A percentile compares a stretch with the other conserved stretches of the same genome.
Conservation (phyloP, 148 eudicot species). For the Linanthus parryae region DNA sequence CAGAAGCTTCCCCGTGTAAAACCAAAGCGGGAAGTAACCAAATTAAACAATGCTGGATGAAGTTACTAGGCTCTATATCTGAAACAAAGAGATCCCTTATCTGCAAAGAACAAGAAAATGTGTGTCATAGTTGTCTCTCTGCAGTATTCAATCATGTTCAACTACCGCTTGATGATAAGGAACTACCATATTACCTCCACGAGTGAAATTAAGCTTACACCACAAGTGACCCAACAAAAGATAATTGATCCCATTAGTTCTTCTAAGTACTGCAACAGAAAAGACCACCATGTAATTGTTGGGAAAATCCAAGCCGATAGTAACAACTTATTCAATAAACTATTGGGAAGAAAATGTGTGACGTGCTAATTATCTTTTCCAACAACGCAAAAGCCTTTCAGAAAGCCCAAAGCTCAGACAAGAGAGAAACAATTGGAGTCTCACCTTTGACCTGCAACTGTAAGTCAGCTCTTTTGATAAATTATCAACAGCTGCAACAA, state of each 20-base stretch:
- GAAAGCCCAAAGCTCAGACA: background rate
- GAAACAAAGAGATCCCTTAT: constrained; percentile 72
- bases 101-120: constrained; percentile 34
- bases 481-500: constrained; percentile 63
- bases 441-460: constrained; percentile 67
- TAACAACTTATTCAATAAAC: no score
- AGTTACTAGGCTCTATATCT: constrained; percentile 63
- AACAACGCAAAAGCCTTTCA: background rate
- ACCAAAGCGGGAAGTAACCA: constrained; percentile 96
- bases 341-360: no score
- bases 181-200: constrained; percentile 55
- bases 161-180: background rate
- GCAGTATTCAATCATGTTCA: constrained; percentile 2
- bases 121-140: background rate
- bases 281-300: background rate
- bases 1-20: constrained; percentile 55
- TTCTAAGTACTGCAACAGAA: constrained; percentile 60
- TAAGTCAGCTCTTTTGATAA: constrained; percentile 61
- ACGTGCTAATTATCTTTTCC: background rate
- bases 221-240: constrained; percentile 85
- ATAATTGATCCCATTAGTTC: constrained; percentile 78
- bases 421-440: background rate
- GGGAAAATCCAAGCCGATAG: background rate
- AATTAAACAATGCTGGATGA: constrained; percentile 72
- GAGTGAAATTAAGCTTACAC: constrained; percentile 72